Evolutionary conservation across 768 basidiomycete genomes (phyloP).

Genomic region (Symmetrospora coprosmae): DNA sequence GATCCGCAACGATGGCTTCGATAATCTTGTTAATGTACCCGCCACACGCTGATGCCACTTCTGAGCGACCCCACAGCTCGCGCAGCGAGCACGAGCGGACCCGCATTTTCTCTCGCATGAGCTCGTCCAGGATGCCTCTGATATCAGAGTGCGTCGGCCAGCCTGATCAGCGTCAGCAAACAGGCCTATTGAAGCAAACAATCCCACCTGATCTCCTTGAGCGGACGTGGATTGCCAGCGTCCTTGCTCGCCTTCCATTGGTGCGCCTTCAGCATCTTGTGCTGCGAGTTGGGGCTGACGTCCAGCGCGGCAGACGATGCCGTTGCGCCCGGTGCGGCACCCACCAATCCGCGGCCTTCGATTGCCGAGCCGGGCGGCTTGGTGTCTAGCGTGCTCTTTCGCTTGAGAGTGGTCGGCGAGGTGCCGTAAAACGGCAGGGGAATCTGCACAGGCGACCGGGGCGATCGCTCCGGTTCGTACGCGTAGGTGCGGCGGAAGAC

Average conservation of each 20-base stretch:
- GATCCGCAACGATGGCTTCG: constrained; percentile 2
- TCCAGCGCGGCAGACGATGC: too few species aligned
- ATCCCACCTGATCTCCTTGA: not conserved
- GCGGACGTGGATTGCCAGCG: constrained; percentile 3
- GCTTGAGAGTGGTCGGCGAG: too few species aligned
- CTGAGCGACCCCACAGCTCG: constrained; percentile 15
- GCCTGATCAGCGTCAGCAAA: not conserved
- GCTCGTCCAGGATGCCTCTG: constrained; percentile 3
- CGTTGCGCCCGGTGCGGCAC: too few species aligned
- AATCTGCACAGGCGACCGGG: constrained; percentile 13
- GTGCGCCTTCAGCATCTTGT: constrained; percentile 11
- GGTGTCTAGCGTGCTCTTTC: too few species aligned
- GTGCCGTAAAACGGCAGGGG: constrained; percentile 28
- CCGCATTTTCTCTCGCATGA: constrained; percentile 16
- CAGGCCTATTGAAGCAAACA: not conserved
- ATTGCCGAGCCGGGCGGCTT: not conserved
- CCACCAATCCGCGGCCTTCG: too few species aligned
- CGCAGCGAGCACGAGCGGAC: not conserved
- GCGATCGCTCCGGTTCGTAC: constrained; percentile 19
- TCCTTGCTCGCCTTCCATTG: not conserved
- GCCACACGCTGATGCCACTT: constrained; percentile 9
- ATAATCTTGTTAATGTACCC: constrained; percentile 17
- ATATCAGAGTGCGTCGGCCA: not conserved
- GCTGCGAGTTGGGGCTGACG: constrained; percentile 4
- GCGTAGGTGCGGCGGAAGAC: constrained; percentile 21